Percentiles rank a stretch among this genome's conserved stretches.
Evolutionary conservation across 345 rosid species (phyloP).

Genomic region (Cardiospermum halicacabum): DNA sequence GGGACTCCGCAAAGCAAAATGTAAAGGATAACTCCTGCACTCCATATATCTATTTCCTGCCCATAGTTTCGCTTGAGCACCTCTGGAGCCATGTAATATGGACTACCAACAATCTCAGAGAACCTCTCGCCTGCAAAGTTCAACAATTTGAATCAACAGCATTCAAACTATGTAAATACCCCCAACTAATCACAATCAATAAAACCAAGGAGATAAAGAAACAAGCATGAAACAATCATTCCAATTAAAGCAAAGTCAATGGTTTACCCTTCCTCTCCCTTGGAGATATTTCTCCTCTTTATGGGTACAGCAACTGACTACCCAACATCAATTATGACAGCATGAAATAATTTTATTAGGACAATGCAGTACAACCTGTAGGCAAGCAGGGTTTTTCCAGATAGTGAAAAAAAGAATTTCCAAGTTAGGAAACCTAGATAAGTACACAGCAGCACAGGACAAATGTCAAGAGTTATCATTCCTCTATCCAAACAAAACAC

Average conservation of each 20-base stretch:
- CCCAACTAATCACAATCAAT: constrained; percentile 3
- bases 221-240: not conserved
- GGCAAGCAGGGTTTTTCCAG: too few relatives aligned
- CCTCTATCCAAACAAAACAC: too few relatives aligned
- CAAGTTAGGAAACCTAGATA: too few relatives aligned
- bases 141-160: constrained; percentile 13
- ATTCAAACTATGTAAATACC: not conserved
- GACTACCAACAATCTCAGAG: constrained; percentile 99
- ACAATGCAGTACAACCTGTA: not conserved
- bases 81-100: constrained; percentile 99
- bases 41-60: constrained; percentile 99
- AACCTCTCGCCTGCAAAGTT: constrained; percentile 70
- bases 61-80: constrained; percentile 96
- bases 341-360: not conserved
- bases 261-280: not conserved
- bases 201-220: not conserved
- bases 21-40: constrained; percentile 98
- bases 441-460: too few relatives aligned
- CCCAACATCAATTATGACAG: not conserved
- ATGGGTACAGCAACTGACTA: not conserved
- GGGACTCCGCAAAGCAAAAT: constrained; percentile 97
- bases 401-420: too few relatives aligned
- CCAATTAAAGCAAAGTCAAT: not conserved
- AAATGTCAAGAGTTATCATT: too few relatives aligned
- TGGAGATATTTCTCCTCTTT: not conserved